Evolutionary conservation across 495 filamentous ascomycete genomes (phyloP), one percentile per base, ranked within the genome.

Genomic region (Massariosphaeria phaeospora): DNA sequence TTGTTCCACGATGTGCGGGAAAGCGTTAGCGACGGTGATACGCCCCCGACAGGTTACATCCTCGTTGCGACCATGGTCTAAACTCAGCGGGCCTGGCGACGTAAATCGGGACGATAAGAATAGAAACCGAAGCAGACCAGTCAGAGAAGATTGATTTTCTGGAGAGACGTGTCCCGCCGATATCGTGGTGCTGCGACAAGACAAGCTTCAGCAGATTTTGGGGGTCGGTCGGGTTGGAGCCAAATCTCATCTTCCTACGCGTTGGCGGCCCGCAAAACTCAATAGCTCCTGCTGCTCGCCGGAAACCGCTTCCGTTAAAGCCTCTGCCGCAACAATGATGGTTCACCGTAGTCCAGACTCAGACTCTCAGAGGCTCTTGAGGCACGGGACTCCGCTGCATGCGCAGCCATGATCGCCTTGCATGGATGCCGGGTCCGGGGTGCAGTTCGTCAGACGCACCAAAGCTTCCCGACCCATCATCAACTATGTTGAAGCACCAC

Each of bases 401-500:
- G 43, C 23, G 23, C 43, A 39, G 34, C 44, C 49, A 43, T 44
- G 36, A 27, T 25, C 39, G 49, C 49, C n/a, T n/a, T n/a, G n/a
- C n/a, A 52, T 49, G 50, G n/a, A 61, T 55, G 57, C 46, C 39
- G 57, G 45, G 47, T 61, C 51, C 51, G 57, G 57, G 57, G 57
- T 61, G 46, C 57, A 53, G 46, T 33, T 29, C 23, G 29, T 21
- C 36, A 30, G 41, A 39, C 13, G 5, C 35, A 39, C 13, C 26
- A 6, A 12, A 17, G 33, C 38, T 39, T n/a, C n/a, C 47, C 25
- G 47, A 20, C 47, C 40, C 33, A 50, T 39, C 33, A 35, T 13
- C 25, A 21, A 21, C 29, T 7, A 30, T 25, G 25, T 48, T 48
- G 13, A 11, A 30, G 23, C 26, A 20, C 27, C 45, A 30, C 45